Evolutionary conservation across 2,329 filamentous ascomycete species (phyloP).

Genomic region (Microdochium nivale): DNA sequence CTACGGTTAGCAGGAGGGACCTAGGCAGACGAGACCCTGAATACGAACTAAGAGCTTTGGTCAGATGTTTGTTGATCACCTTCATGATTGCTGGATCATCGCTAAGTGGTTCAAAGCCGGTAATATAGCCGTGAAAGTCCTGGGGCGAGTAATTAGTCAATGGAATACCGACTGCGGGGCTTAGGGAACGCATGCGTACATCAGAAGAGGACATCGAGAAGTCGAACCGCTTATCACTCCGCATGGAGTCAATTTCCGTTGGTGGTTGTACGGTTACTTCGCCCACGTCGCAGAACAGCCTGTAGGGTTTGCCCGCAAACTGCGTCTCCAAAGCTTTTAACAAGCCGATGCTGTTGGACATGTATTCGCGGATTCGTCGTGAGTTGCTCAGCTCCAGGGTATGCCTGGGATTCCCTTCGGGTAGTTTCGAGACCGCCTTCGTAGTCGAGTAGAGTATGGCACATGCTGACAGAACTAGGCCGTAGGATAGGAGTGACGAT

Average conservation of each 20-base stretch:
- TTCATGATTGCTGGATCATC: not conserved
- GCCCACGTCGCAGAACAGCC: not conserved
- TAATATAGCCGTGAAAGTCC: not conserved
- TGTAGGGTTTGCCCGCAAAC: not conserved
- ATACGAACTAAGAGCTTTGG: not conserved
- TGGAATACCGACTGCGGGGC: not conserved
- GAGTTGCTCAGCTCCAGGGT: not conserved
- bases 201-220: not conserved
- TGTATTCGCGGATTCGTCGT: not conserved
- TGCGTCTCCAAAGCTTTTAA: not conserved
- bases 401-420: not conserved
- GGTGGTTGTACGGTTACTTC: not conserved
- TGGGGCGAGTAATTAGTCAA: not conserved
- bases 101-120: not conserved
- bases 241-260: not conserved
- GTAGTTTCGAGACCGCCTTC: not conserved
- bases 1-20: not conserved
- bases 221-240: not conserved
- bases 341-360: not conserved
- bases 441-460: not conserved
- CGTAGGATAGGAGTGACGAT: not conserved
- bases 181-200: not conserved
- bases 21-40: not conserved
- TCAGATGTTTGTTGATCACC: not conserved
- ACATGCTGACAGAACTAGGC: not conserved